Base-by-base conservation (phyloP, 2,329 filamentous ascomycete species). In the Penicillium sp. region DNA sequence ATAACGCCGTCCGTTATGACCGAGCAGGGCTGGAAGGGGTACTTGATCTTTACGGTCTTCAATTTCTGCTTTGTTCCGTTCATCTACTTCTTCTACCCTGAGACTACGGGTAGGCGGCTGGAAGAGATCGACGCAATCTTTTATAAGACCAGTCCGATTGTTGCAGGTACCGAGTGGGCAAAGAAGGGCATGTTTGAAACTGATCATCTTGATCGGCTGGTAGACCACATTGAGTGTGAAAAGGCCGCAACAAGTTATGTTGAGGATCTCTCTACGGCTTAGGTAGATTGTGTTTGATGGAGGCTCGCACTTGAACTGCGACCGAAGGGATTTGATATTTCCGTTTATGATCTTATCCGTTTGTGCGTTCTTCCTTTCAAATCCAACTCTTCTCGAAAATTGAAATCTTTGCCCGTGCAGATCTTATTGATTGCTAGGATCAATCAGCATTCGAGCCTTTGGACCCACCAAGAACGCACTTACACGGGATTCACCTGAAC, bases 71-170 rank as follows among this genome's bases (percentile, higher is more conserved):
- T n/a, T n/a, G n/a, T n/a, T n/a, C n/a, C n/a, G n/a, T n/a, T n/a
- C n/a, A n/a, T n/a, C n/a, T n/a, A n/a, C n/a, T n/a, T n/a, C n/a
- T n/a, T n/a, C n/a, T n/a, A n/a, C n/a, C n/a, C n/a, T n/a, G n/a
- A n/a, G n/a, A n/a, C n/a, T n/a, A n/a, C n/a, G n/a, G n/a, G n/a
- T n/a, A n/a, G 53, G 2, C 52, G 51, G 4, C 51, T 64, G 10
- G 57, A 64, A 46, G 62, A 63, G 36, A 56, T 62, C 36, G 62
- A 64, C 48, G 52, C 54, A 11, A 57, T 63, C 22, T 62, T 62
- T 36, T 44, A 54, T 27, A 55, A 60, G 45, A 54, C 31, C 16
- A 47, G 44, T 36, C 22, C 48, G 20, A 38, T 24, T 42, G 16
- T 48, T 48, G 41, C 51, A 24, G 41, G 51, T 18, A 54, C 51